phyloP scores from a whole-genome alignment of 257 asterid genomes.

The Anisodus tanguticus region DNA sequence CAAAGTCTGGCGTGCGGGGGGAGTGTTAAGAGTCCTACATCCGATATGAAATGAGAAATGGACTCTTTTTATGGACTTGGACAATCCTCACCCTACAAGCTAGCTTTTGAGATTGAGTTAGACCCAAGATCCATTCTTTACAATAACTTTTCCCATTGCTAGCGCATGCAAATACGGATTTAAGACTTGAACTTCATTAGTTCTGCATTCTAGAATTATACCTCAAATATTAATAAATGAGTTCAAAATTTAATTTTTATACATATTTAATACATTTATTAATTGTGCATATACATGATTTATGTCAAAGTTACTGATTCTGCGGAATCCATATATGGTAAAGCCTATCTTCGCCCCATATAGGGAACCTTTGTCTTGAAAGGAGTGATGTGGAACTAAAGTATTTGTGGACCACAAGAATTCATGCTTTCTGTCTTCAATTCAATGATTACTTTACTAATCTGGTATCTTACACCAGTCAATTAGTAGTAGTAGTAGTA shows the following conservation, averaged over 20 bases:
- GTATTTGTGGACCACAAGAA: constrained; percentile 16
- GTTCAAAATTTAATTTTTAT: background rate
- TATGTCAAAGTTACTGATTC: background rate
- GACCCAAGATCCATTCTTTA: too few species aligned
- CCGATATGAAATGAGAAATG: too few species aligned
- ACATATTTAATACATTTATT: background rate
- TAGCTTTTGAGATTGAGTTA: too few species aligned
- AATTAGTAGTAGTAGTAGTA: background rate
- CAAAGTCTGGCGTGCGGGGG: too few species aligned
- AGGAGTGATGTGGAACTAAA: background rate
- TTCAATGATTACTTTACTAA: constrained; percentile 24
- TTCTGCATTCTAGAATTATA: background rate
- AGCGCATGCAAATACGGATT: background rate
- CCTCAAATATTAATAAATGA: background rate
- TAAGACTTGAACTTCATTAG: background rate
- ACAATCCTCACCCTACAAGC: too few species aligned
- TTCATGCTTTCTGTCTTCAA: constrained; percentile 5
- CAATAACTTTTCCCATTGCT: background rate
- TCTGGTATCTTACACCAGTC: background rate
- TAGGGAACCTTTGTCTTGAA: background rate
- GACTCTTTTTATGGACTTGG: too few species aligned
- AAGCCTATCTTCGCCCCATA: background rate
- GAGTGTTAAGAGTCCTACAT: too few species aligned
- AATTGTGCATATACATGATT: background rate
- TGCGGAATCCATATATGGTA: too few species aligned